These are phyloP conservation scores for Sclerospora graminicola DNA, from an alignment of 352 stramenopile species.

Conservation along the genomic window DNA sequence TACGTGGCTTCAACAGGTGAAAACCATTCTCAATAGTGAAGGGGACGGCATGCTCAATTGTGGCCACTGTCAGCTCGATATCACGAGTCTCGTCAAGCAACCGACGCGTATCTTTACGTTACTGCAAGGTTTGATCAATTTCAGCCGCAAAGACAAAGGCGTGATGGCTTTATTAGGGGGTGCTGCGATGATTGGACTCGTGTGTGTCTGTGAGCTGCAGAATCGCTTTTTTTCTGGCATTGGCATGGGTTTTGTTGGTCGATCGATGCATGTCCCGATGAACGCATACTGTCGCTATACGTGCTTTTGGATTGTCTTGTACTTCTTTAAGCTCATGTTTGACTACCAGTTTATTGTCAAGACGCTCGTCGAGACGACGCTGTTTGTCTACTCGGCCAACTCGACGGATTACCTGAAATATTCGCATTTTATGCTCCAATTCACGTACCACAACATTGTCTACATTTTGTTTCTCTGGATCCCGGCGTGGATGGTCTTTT, in stretches of 20 bases:
- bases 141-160: conserved; percentile 23
- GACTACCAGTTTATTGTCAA: conserved; percentile 84
- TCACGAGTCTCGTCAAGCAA: conserved; percentile 54
- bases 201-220: conserved; percentile 53
- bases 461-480: conserved; percentile 80
- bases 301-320: conserved; percentile 77
- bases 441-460: conserved; percentile 65
- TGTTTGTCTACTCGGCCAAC: conserved; percentile 71
- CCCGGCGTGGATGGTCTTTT: conserved; percentile 74
- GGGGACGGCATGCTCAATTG: conserved; percentile 60
- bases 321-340: conserved; percentile 70
- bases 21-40: conserved; percentile 37
- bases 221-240: conserved; percentile 70
- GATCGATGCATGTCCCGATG: conserved; percentile 65
- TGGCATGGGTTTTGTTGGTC: conserved; percentile 63
- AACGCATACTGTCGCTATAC: conserved; percentile 66
- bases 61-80: conserved; percentile 51
- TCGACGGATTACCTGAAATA: conserved; percentile 63
- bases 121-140: conserved; percentile 39
- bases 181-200: conserved; percentile 46
- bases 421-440: conserved; percentile 79
- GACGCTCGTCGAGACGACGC: conserved; percentile 66
- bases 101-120: conserved; percentile 34
- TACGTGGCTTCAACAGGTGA: conserved; percentile 31
- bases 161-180: conserved; percentile 27